phyloP scores from a whole-genome alignment of 352 stramenopile genomes.

The Pythium monospermum region DNA sequence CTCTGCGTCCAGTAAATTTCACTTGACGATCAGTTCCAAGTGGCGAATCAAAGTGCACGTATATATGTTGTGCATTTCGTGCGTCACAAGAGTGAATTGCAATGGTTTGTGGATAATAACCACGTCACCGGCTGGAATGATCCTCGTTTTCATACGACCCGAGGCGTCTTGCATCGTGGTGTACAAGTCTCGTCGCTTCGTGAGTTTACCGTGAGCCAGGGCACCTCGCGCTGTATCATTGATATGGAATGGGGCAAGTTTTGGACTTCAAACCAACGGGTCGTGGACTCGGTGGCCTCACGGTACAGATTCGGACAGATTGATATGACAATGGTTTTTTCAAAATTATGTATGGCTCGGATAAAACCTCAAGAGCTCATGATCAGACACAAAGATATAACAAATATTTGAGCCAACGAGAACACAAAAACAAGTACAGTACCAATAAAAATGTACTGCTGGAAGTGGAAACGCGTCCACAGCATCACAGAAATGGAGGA shows the following conservation, averaged over 20 bases:
- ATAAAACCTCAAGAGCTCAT: too few species aligned
- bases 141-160: conserved; percentile 97
- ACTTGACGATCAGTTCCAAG: conserved; percentile 81
- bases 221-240: conserved; percentile 93
- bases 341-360: too few species aligned
- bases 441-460: too few species aligned
- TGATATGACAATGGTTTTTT: too few species aligned
- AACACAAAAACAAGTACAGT: too few species aligned
- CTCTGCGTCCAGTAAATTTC: conserved; percentile 67
- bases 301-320: too few species aligned
- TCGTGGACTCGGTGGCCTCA: conserved; percentile 93
- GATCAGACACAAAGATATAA: too few species aligned
- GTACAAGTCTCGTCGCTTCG: conserved; percentile 94
- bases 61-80: conserved; percentile 97
- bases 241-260: conserved; percentile 99
- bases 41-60: conserved; percentile 95
- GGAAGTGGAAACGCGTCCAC: too few species aligned
- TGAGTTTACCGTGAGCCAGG: conserved; percentile 97
- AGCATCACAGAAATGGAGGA: too few species aligned
- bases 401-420: too few species aligned
- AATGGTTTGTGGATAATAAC: conserved; percentile 98
- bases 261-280: conserved; percentile 99
- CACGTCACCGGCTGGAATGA: conserved; percentile 97
- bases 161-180: conserved; percentile 94
- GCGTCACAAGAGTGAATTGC: conserved; percentile 89